Conservation (phyloP, 805 yeast genomes). For the Lipomyces kockii region DNA sequence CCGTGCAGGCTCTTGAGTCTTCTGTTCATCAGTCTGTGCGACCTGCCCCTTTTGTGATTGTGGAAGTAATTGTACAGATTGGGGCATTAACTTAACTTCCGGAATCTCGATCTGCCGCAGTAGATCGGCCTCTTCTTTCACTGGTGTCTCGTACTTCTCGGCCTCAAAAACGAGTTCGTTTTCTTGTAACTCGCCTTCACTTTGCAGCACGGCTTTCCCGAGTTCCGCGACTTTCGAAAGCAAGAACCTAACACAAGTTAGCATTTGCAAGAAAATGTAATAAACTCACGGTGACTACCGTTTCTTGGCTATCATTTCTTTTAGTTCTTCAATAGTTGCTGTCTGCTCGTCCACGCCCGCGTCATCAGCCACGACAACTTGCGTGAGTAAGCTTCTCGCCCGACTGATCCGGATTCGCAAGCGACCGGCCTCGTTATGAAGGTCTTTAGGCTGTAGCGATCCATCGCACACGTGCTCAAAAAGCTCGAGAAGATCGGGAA, state of each 20-base stretch:
- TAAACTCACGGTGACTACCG: conserved; percentile 1
- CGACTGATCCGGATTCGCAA: conserved; percentile 20
- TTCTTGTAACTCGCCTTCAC: conserved; percentile 9
- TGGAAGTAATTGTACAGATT: neutral
- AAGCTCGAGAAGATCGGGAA: conserved; percentile 29
- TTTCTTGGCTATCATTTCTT: conserved; percentile 16
- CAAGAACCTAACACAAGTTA: conserved; percentile 2
- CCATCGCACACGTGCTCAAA: conserved; percentile 32
- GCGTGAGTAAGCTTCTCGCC: conserved; percentile 12
- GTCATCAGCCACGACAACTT: neutral
- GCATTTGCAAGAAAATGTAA: neutral
- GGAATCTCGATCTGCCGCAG: conserved; percentile 2
- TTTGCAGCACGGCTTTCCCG: conserved; percentile 9
- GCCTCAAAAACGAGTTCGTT: conserved; percentile 5
- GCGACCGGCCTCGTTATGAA: conserved; percentile 29
- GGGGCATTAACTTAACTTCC: neutral
- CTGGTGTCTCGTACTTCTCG: neutral
- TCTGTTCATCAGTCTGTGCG: neutral
- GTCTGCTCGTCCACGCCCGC: conserved; percentile 18
- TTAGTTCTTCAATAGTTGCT: conserved; percentile 8
- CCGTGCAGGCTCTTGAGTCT: neutral
- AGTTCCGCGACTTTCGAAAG: conserved; percentile 3
- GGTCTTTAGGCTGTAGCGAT: conserved; percentile 21
- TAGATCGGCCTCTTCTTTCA: neutral
- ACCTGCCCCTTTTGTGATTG: neutral